These are phyloP conservation scores for Tephrocybe sp. DNA, from an alignment of 768 basidiomycete species.

Conservation along the genomic window DNA sequence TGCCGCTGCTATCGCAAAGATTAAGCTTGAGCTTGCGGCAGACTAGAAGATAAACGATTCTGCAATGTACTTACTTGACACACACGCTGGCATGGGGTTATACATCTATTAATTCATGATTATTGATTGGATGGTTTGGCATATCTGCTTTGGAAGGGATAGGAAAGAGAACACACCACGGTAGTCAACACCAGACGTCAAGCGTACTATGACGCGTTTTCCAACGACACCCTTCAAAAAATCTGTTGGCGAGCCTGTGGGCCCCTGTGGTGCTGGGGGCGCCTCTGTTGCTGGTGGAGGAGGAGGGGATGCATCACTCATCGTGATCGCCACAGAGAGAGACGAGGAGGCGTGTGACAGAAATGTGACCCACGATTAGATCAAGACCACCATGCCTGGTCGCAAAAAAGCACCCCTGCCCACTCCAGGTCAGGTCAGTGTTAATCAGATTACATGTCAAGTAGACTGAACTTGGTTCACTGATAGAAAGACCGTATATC, in stretches of 20 bases:
- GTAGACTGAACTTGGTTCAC: constrained; percentile 4
- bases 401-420: constrained; percentile 27
- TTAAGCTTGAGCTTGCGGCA: constrained; percentile 85
- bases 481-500: constrained; percentile 61
- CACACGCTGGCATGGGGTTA: too few relatives aligned
- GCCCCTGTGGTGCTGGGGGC: constrained; percentile 42
- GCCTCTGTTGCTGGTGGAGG: constrained; percentile 40
- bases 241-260: constrained; percentile 84
- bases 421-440: constrained; percentile 30
- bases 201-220: constrained; percentile 88
- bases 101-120: too few relatives aligned
- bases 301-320: constrained; percentile 23
- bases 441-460: background rate
- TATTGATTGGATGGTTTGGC: too few relatives aligned
- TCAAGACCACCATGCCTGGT: constrained; percentile 41
- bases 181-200: constrained; percentile 93
- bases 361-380: constrained; percentile 26
- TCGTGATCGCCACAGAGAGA: background rate
- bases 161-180: constrained; percentile 61
- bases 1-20: constrained; percentile 86
- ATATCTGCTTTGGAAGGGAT: too few relatives aligned
- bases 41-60: constrained; percentile 51
- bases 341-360: constrained; percentile 20
- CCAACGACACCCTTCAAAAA: constrained; percentile 95
- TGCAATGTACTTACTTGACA: too few relatives aligned